A percentile compares a stretch with the other conserved stretches of the same genome.
Evolutionary conservation across 768 basidiomycete genomes (phyloP).

Genomic region (Tulasnella sp.): DNA sequence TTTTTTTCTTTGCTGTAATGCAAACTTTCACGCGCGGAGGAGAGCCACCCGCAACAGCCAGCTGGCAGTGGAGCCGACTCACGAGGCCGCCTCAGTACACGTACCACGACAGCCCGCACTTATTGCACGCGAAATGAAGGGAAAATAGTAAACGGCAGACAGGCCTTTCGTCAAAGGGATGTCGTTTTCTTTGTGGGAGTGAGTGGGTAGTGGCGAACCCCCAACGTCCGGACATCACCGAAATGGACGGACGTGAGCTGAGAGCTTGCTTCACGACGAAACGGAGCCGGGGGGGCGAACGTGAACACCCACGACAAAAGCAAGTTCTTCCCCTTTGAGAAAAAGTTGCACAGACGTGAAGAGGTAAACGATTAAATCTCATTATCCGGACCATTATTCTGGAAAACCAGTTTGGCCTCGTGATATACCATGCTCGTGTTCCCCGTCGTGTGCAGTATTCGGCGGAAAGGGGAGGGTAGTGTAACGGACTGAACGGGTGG

Average conservation of each 20-base stretch:
- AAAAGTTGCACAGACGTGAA: conserved; percentile 5
- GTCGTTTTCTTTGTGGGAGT: not conserved
- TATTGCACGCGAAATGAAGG: not conserved
- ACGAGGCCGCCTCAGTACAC: not conserved
- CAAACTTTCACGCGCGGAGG: conserved; percentile 6
- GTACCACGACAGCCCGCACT: not conserved
- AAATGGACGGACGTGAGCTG: conserved; percentile 7
- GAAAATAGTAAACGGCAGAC: not conserved
- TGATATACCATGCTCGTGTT: not conserved
- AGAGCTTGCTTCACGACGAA: not conserved
- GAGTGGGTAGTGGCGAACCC: not conserved
- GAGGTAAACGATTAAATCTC: not conserved
- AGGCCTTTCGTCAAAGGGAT: not conserved
- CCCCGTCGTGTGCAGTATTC: not conserved
- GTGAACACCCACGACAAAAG: not conserved
- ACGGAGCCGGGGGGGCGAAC: not conserved
- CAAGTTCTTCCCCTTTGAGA: not conserved
- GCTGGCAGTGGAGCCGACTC: not conserved
- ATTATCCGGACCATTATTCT: not conserved
- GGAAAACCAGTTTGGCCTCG: not conserved
- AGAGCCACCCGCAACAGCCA: not conserved
- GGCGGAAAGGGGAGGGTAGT: not conserved
- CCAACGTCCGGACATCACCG: conserved; percentile 1
- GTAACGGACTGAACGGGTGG: not conserved
- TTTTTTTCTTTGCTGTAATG: not conserved